Base-by-base conservation (phyloP, 2,329 filamentous ascomycete species). In the Talaromyces sp. region DNA sequence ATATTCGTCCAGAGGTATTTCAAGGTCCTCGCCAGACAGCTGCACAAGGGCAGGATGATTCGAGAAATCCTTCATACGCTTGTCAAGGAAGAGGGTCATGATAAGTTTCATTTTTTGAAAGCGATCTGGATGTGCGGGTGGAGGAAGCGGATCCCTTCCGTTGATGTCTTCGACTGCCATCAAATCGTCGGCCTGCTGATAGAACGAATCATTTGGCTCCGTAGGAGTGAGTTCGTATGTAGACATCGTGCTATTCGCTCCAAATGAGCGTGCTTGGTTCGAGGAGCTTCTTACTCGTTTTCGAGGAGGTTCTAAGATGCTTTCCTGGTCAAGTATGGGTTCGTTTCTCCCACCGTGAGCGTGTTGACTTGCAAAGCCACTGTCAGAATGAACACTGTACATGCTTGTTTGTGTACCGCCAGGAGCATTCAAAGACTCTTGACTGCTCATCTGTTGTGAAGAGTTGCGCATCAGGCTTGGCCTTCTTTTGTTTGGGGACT, bases 1-100 rank as follows among this genome's bases (percentile, higher is more conserved):
- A 64, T 92, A 92, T 28, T 88, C 84, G 71, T 99, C 95, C 63
- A 99, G 91, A 1, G 95, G 93, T 73, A 95, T 89, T 71, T 99
- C 95, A 23, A 98, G 84, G 68, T 99, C 93, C 42, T 88, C 81
- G 0, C 91, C 86, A 1, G 87, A 89, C 62, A 97, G 83, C 9
- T 87, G 87, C 55, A 87, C 82, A 42, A 99, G 85, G 42, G 90
- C 89, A 11, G 92, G 89, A 69, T 93, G 89, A 62, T 88, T 87
- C 1, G 87, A 84, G 66, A 83, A 88, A 67, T 96, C 90, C 7
- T 86, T 86, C 11, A 86, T 82, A 6, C 84, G 83, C 59, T 88
- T 82, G 67, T 95, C 89, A 70, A 93, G 85, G 71, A 96, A 95
- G 7, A 98, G 82, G 25, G 88, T 88, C 82, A 96, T 90, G 25